Conservation (phyloP, 192 early-diverging fungal genomes). For the Backusella sp. region DNA sequence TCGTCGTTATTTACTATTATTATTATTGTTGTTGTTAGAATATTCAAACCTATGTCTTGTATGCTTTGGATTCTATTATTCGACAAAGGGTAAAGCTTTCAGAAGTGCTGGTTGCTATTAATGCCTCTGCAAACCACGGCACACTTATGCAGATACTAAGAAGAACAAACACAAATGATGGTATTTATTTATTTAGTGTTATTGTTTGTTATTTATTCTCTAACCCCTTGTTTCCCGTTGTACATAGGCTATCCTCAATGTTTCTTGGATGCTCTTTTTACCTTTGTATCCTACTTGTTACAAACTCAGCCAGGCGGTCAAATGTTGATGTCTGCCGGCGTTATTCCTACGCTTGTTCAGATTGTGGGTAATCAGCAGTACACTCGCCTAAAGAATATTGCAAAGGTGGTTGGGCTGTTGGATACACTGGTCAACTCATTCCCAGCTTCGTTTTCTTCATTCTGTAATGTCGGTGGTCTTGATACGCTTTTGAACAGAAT, state of each 20-base stretch:
- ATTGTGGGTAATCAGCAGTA: slow-evolving; percentile 61
- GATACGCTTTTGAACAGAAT: slow-evolving; percentile 77
- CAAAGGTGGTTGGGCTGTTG: slow-evolving; percentile 74
- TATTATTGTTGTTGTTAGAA: slow-evolving; percentile 32
- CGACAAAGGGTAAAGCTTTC: slow-evolving; percentile 71
- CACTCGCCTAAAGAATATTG: slow-evolving; percentile 47
- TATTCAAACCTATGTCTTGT: slow-evolving; percentile 78
- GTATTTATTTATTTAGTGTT: neutral
- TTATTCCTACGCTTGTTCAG: slow-evolving; percentile 77
- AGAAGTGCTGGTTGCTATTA: slow-evolving; percentile 84
- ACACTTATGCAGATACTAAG: slow-evolving; percentile 81
- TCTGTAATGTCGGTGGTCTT: slow-evolving; percentile 82
- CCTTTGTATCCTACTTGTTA: slow-evolving; percentile 75
- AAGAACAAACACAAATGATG: slow-evolving; percentile 52
- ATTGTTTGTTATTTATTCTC: neutral
- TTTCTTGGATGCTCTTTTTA: slow-evolving; percentile 83
- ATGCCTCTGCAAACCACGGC: slow-evolving; percentile 93
- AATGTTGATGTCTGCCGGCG: slow-evolving; percentile 89
- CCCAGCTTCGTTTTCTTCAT: slow-evolving; percentile 70
- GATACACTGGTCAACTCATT: slow-evolving; percentile 83
- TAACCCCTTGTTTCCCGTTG: neutral
- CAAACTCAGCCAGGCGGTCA: slow-evolving; percentile 80
- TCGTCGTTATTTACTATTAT: neutral
- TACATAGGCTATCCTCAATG: slow-evolving; percentile 55
- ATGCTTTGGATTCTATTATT: slow-evolving; percentile 82